A percentile compares a stretch with the other conserved stretches of the same genome.
These are phyloP conservation scores for Hypsizygus marmoreus DNA, from an alignment of 768 basidiomycete genomes.

Conservation along the genomic window DNA sequence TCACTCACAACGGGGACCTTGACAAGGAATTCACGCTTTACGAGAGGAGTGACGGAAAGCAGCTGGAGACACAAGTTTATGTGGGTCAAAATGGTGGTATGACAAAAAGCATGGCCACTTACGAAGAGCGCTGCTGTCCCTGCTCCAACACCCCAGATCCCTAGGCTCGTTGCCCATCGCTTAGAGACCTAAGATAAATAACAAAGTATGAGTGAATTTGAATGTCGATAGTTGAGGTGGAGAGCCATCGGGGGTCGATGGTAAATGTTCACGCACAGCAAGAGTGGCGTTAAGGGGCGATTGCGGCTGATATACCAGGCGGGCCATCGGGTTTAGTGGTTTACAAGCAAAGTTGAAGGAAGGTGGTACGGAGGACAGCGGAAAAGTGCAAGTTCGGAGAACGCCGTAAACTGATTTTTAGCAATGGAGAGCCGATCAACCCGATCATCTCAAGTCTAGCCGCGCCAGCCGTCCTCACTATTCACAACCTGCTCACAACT, in stretches of 20 bases:
- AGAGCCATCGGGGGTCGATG: too few species aligned
- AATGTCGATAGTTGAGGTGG: background rate
- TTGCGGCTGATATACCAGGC: constrained; percentile 39
- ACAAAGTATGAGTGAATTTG: constrained; percentile 17
- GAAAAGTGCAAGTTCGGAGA: constrained; percentile 28
- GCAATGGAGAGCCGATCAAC: constrained; percentile 5
- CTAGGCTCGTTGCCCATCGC: constrained; percentile 62
- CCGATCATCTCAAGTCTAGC: constrained; percentile 5
- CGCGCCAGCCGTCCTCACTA: constrained; percentile 1
- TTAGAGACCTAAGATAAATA: constrained; percentile 41
- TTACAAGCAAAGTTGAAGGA: constrained; percentile 7
- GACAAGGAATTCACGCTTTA: constrained; percentile 70
- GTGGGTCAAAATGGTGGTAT: too few species aligned
- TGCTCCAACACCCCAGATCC: constrained; percentile 71
- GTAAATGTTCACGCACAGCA: constrained; percentile 31
- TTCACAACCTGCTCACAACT: background rate
- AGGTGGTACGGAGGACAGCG: constrained; percentile 28
- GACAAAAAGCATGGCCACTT: too few species aligned
- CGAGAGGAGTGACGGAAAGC: constrained; percentile 83
- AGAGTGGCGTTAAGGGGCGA: constrained; percentile 37
- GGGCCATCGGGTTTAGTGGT: constrained; percentile 38
- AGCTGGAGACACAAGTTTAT: constrained; percentile 41
- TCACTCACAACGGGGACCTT: constrained; percentile 72
- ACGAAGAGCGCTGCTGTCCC: constrained; percentile 73
- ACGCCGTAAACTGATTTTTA: constrained; percentile 27